Evolutionary conservation across 371 early-diverging fungal species (phyloP).

Genomic region (Fennellomyces sp.): DNA sequence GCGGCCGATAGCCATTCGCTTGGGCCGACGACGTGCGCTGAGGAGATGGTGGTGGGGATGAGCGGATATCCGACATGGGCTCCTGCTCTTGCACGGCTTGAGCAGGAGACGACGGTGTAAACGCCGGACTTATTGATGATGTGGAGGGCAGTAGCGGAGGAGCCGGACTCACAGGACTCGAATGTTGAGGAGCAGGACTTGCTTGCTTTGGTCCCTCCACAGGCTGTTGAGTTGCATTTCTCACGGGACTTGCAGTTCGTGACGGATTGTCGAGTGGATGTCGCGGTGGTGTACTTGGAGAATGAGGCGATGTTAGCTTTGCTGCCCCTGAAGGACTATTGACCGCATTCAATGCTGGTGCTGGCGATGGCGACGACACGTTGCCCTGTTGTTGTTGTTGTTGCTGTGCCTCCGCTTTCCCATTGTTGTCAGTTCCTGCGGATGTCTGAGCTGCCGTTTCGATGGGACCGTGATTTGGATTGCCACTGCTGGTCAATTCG

Average conservation of each 20-base stretch:
- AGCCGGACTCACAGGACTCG: background rate
- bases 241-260: background rate
- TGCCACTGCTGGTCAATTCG: background rate
- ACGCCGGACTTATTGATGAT: background rate
- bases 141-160: background rate
- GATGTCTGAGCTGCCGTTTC: background rate
- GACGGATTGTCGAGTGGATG: slow-evolving; percentile 1
- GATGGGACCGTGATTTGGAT: background rate
- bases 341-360: background rate
- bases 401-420: background rate
- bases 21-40: background rate
- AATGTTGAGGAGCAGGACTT: background rate
- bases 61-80: background rate
- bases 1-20: slow-evolving; percentile 34
- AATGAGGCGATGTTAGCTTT: background rate
- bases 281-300: slow-evolving; percentile 3
- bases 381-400: background rate
- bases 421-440: background rate
- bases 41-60: slow-evolving; percentile 6
- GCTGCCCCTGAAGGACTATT: slow-evolving; percentile 4
- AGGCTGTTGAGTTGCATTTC: background rate
- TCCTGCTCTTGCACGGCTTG: background rate
- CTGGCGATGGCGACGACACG: background rate
- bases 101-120: background rate
- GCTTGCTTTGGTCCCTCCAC: background rate